These are phyloP conservation scores for Lepidium sativum DNA, from an alignment of 345 rosid species.

Conservation along the genomic window DNA sequence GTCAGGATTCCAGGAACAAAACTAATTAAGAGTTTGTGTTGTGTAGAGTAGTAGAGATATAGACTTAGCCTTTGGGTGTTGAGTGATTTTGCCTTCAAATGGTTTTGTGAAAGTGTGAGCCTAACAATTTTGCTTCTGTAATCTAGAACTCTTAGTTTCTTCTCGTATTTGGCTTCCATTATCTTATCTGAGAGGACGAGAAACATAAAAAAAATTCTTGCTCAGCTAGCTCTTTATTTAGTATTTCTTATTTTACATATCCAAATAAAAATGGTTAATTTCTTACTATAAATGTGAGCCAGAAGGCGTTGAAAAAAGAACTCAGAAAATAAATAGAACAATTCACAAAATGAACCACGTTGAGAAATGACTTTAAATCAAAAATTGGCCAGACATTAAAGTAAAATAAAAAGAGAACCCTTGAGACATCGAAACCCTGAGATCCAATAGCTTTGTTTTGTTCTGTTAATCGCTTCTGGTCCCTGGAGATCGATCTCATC, in stretches of 20 bases:
- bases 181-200: not conserved
- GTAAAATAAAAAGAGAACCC: not conserved
- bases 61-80: constrained; percentile 3
- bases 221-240: not conserved
- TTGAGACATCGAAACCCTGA: constrained; percentile 4
- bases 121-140: constrained; percentile 4
- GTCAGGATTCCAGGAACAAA: constrained; percentile 16
- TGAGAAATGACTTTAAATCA: not conserved
- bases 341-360: not conserved
- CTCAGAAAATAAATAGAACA: not conserved
- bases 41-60: constrained; percentile 25
- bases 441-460: constrained; percentile 1
- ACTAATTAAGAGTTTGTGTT: constrained; percentile 8
- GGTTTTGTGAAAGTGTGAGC: constrained; percentile 4
- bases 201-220: not conserved
- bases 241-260: not conserved
- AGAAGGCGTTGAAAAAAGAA: too few relatives aligned
- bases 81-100: constrained; percentile 8
- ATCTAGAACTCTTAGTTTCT: not conserved
- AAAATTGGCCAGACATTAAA: not conserved
- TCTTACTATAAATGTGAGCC: too few relatives aligned
- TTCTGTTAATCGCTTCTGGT: constrained; percentile 6
- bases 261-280: too few relatives aligned
- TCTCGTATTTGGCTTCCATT: not conserved
- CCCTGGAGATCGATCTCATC: constrained; percentile 17